Evolutionary conservation across 2,329 filamentous ascomycete genomes (phyloP), one percentile per base, ranked within the genome.

Genomic region (Sporothrix inflata): DNA sequence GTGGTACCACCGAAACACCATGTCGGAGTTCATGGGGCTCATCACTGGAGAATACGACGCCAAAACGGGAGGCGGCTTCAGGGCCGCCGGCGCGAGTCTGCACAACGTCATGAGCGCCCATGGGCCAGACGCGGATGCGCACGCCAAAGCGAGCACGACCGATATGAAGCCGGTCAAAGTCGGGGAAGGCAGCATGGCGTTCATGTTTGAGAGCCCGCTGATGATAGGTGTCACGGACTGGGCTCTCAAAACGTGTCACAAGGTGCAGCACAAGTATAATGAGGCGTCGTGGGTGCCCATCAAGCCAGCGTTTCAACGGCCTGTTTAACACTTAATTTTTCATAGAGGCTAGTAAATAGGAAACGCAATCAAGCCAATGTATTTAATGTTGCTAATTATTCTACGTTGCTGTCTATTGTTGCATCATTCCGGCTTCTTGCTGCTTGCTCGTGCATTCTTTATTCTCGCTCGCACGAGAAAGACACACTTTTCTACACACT

Each of bases 201-300:
- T 91, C 76, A 91, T 91, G 89, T 91, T 91, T 76, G 89, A 91
- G 83, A 91, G 87, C 75, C 89, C 85, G 69, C 77, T 91, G 71
- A 91, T 92, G 89, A 85, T 92, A 1, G 90, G 90, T 1, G 90
- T 93, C 34, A 92, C 91, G 1, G 88, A 91, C 71, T 93, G 90
- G 90, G 91, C 90, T 1, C 80, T 87, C 73, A 80, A 81, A 74
- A 85, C 88, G 71, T 70, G 49, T 12, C 38, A 68, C 79, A 83
- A 75, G 87, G 87, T 88, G 16, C 87, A 89, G 83, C 85, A 89
- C 75, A 87, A 88, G 71, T 97, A 96, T 78, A 94, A 89, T 78
- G 88, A 90, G 72, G n/a, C n/a, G n/a, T n/a, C n/a, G n/a, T n/a
- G n/a, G n/a, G n/a, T n/a, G n/a, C n/a, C n/a, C n/a, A n/a, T n/a